Base-by-base conservation (phyloP, 2,329 filamentous ascomycete species). In the Monosporascus cannonballus region DNA sequence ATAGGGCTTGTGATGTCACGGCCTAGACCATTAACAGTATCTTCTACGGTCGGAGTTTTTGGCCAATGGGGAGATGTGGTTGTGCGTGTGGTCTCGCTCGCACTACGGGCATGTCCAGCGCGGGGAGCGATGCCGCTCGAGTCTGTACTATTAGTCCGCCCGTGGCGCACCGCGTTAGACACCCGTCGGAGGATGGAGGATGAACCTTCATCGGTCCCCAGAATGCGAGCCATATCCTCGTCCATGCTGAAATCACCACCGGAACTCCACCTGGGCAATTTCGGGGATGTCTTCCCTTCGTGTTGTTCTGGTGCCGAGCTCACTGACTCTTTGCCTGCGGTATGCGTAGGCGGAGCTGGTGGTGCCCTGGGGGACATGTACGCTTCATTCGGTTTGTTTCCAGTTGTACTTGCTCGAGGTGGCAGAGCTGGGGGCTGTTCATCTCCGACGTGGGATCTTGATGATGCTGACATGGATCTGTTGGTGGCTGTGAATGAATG, bases 181-280 rank as follows among this genome's bases (percentile, higher is more conserved):
- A 96, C 89, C 50, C 90, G 85, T 53, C 90, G 88, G 56, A 97
- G 76, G 55, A 96, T 88, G 1, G 89, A 93, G 25, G 89, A 86
- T 34, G 84, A 86, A 44, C 80, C 77, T 66, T 91, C 89, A 55
- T 93, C 90, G 20, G 83, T 85, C 41, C 85, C 87, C 54, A 96
- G 77, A 53, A 96, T 93, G 53, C 92, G 86, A 51, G 89, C 88
- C 83, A 96, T 90, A 66, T 97, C 94, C 69, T 96, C 92, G 59
- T 97, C 93, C 86, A 96, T 85, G 54, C 88, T 94, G 65, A 96
- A 94, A 59, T 96, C 91, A 51, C 86, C 90, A 50, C 89, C 90
- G 44, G 82, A 80, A 69, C 87, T 96, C 82, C 82, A 89, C 63
- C 86, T 79, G 59, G 87, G 83, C 56, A 90, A 74, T 61, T 84